Evolutionary conservation across 148 eudicot species (phyloP).

Genomic region (Amaranthus cruentus): DNA sequence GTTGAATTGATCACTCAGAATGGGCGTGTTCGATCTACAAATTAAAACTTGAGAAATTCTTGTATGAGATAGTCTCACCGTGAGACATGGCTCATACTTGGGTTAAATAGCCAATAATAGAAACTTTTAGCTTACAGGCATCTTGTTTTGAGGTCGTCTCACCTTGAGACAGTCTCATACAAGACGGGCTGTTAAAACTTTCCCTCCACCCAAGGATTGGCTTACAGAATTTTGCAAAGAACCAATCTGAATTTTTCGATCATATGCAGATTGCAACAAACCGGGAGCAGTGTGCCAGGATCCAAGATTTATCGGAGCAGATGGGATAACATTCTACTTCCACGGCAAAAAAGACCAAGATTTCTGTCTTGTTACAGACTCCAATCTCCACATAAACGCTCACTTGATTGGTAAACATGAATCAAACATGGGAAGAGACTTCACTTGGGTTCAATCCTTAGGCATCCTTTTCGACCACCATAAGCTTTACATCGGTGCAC

Average conservation of each 20-base stretch:
- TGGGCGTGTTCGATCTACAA: too few relatives aligned
- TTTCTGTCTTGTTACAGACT: constrained; percentile 56
- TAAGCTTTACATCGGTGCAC: constrained; percentile 41
- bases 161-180: too few relatives aligned
- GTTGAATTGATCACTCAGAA: too few relatives aligned
- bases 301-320: constrained; percentile 53
- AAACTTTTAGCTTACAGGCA: too few relatives aligned
- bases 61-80: too few relatives aligned
- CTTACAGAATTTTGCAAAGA: too few relatives aligned
- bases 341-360: constrained; percentile 60
- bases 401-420: constrained; percentile 61
- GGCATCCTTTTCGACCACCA: constrained; percentile 54
- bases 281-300: constrained; percentile 68
- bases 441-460: constrained; percentile 69
- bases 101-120: too few relatives aligned
- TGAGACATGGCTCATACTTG: too few relatives aligned
- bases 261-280: constrained; percentile 45
- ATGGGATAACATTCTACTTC: constrained; percentile 60
- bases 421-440: constrained; percentile 46
- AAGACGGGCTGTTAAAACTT: too few relatives aligned
- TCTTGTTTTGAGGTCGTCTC: too few relatives aligned
- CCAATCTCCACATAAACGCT: constrained; percentile 69
- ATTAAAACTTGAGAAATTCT: too few relatives aligned
- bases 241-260: background rate
- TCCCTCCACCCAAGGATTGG: too few relatives aligned